Evolutionary conservation across 495 filamentous ascomycete genomes (phyloP), one percentile per base, ranked within the genome.

Genomic region (Xylaria intraflava): DNA sequence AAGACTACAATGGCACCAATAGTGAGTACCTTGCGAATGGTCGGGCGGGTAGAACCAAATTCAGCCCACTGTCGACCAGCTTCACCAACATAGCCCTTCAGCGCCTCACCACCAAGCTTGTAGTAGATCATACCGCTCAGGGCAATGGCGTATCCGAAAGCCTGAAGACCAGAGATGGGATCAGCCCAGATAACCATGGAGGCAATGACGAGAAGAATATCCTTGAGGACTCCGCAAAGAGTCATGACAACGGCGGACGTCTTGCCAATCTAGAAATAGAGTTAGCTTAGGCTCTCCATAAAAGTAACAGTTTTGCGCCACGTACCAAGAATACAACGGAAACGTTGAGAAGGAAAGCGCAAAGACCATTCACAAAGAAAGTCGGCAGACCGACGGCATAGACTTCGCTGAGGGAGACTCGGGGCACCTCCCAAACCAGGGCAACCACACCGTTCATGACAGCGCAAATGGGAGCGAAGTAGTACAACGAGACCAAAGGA

Each of bases 201-300:
- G 47, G 88, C 88, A 49, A 77, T 73, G 44, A 98, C 91, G 26
- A 98, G 86, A 55, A 98, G 83, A 60, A 98, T 92, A 77, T 98
- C 93, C 80, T 98, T 98, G 65, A 97, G 83, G 53, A 98, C 91
- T 75, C 93, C 93, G 72, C 89, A 97, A 46, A 98, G 87, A 35
- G 93, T 97, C 69, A 96, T 88, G 65, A 96, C 90, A 39, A 98
- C 82, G 45, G 90, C 92, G 0, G 92, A 96, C 20, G 93, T 98
- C 76, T 89, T 92, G 73, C 93, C 93, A 70, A 98, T 98, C 90
- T 96, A 60, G 14, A 46, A 38, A 48, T 17, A 14, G 22, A 11
- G 48, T 76, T 64, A 74, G 62, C 19, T 52, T 51, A 41, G 51
- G 54, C 33, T 46, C 10, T 40, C 24, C 9, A 14, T 11, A 0